These are phyloP conservation scores for Pontederia crassipes DNA, from an alignment of 176 grass and related monocot genomes.

Conservation along the genomic window DNA sequence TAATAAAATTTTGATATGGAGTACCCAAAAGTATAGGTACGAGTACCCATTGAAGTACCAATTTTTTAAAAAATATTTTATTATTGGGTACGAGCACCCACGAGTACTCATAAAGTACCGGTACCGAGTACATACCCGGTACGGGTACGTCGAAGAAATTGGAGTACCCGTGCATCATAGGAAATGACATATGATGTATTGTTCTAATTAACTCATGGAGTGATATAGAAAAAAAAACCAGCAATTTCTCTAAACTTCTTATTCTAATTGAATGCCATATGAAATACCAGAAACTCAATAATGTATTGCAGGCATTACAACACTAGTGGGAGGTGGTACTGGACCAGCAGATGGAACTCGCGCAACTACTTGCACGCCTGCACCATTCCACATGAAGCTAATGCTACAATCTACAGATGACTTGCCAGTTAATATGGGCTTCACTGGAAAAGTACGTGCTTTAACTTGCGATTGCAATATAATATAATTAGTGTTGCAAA, in stretches of 20 bases:
- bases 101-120: too few species aligned
- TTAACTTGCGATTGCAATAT: background rate
- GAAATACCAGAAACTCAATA: background rate
- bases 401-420: slow-evolving; percentile 92
- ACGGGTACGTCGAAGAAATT: too few species aligned
- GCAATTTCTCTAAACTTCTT: background rate
- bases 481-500: background rate
- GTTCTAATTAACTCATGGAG: too few species aligned
- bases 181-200: too few species aligned
- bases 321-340: slow-evolving; percentile 89
- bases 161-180: too few species aligned
- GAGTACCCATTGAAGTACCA: too few species aligned
- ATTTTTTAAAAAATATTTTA: too few species aligned
- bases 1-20: too few species aligned
- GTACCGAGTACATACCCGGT: too few species aligned
- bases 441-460: slow-evolving; percentile 71
- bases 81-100: too few species aligned
- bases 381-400: slow-evolving; percentile 81
- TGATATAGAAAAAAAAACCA: too few species aligned
- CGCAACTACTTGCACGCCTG: slow-evolving; percentile 89
- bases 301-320: slow-evolving; percentile 64
- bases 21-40: too few species aligned
- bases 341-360: slow-evolving; percentile 96
- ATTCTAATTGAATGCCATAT: background rate
- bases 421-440: slow-evolving; percentile 83